Conservation (phyloP, 768 basidiomycete species). For the Galerina sulciceps region DNA sequence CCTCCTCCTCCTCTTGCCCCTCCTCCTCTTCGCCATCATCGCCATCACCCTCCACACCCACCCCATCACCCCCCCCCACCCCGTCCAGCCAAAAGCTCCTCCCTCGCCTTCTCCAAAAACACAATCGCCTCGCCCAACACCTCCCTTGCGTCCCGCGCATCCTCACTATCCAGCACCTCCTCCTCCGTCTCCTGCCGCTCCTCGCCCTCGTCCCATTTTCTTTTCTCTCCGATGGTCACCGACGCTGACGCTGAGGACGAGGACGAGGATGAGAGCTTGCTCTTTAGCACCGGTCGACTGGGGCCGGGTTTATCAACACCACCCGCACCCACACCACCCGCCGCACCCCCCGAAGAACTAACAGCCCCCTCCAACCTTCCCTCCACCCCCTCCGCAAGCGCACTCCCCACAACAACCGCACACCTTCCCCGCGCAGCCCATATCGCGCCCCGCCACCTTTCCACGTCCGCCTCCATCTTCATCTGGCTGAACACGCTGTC, state of each 20-base stretch:
- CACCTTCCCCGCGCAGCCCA: constrained; percentile 54
- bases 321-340: not conserved
- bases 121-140: constrained; percentile 48
- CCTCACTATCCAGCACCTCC: constrained; percentile 40
- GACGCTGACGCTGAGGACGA: too few species aligned
- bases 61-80: constrained; percentile 12
- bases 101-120: constrained; percentile 45
- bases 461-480: constrained; percentile 52
- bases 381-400: constrained; percentile 59
- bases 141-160: constrained; percentile 61
- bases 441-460: constrained; percentile 51
- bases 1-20: constrained; percentile 31
- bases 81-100: constrained; percentile 16
- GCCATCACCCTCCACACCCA: constrained; percentile 12
- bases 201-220: constrained; percentile 36
- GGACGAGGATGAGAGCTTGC: too few species aligned
- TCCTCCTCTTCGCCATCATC: constrained; percentile 25
- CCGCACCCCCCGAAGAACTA: not conserved
- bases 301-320: too few species aligned
- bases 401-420: constrained; percentile 53
- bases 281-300: too few species aligned
- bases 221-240: constrained; percentile 53
- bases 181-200: constrained; percentile 21
- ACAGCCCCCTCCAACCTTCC: constrained; percentile 42
- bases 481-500: constrained; percentile 67